Base-by-base conservation (phyloP, 75 land plant species). In the Selaginella tamariscina region DNA sequence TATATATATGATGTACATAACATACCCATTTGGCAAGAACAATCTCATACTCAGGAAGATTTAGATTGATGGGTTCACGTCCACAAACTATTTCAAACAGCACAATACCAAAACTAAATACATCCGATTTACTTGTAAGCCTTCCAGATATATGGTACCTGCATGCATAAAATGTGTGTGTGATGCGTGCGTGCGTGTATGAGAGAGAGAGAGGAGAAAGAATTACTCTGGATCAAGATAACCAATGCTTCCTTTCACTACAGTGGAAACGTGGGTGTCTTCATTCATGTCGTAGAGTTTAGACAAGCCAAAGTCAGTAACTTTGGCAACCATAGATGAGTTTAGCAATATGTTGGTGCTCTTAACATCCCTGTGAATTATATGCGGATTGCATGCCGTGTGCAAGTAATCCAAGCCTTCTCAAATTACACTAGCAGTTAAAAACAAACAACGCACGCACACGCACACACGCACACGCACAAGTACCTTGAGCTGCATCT, bases 401-500 rank as follows among this genome's bases (percentile, higher is more conserved):
- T 59, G 62, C 27, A 59, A 21, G 21, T 59, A 59, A 2, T 59
- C 62, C 62, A 59, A 24, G 9, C 69, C 62, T 59, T 5, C 5
- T 39, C 15, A 5, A 39, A 39, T 5, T 5, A 39, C 5, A 5
- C 5, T 39, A 39, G 5, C 49, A 5, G 15, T 39, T 15, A 5
- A 39, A 39, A 39, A 5, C 15, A 5, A 15, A 5, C 1, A 49
- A 26, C n/a, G n/a, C n/a, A 23, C 28, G 13, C 9, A 0, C 0
- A 0, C 13, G 13, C 15, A n/a, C n/a, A n/a, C n/a, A n/a, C n/a
- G n/a, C n/a, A n/a, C n/a, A n/a, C n/a, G n/a, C n/a, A n/a, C 30
- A 0, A 1, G 29, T 31, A 69, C 67, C 66, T 57, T 26, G 67
- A 54, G 71, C 63, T 54, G 71, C 66, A 55, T 69, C 56, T 23